Base-by-base conservation (phyloP, 2,329 filamentous ascomycete species). In the Sarocladiaceae sp. region DNA sequence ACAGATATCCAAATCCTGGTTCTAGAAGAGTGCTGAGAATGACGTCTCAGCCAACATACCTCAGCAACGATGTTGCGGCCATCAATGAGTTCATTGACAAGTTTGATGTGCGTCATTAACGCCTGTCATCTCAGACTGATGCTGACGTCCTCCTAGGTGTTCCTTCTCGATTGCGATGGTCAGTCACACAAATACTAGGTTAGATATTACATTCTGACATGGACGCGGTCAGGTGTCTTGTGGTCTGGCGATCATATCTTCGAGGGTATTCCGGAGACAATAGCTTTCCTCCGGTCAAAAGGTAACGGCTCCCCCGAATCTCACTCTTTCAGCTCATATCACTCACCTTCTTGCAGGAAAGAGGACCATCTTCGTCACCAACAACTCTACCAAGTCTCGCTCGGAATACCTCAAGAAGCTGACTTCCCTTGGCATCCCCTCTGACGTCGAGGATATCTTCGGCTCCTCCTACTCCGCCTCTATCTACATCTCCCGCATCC, bases 101-200 rank as follows among this genome's bases (percentile, higher is more conserved):
- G 60, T 98, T 96, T 60, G 93, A 98, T 72, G 93, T 95, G 68
- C 67, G 88, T 66, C 58, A 57, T 59, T 60, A 55, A 49, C 24
- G 20, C 31, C 3, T 13, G 19, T 21, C 11, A 18, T 19, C 12
- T 23, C 12, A 16, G 16, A 5, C 26, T 19, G 16, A 16, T 16
- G 15, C 34, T 34, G 21, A 32, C 4, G 20, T 20, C 26, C 4
- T 12, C 48, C 47, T 54, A 95, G 88, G 82, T 87, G 27, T 97
- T 98, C 60, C 73, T 98, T 11, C 88, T 98, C 58, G 93, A 98
- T 63, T 98, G 93, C 68, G 93, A 98, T 79, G 93, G 91, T 95
- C 71, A 57, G 72, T 33, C 7, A 33, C 23, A 18, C 26, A 21
- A 21, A 31, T 39, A n/a, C 24, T 19, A 20, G 13, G 9, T 45